These are phyloP conservation scores for Mycena rebaudengoi DNA, from an alignment of 768 basidiomycete genomes.

Conservation along the genomic window DNA sequence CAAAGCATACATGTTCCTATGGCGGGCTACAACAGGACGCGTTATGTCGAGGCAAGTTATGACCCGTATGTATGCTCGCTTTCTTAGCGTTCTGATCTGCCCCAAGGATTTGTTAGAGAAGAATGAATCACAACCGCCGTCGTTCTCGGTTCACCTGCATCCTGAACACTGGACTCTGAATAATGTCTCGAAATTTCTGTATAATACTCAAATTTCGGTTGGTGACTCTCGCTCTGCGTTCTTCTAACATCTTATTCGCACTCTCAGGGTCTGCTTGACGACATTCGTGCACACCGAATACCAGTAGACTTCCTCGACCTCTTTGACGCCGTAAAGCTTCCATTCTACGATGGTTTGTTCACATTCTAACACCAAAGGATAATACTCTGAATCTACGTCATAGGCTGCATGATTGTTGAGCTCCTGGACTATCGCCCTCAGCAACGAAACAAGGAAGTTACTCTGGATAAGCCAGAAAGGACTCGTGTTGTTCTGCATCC, in stretches of 20 bases:
- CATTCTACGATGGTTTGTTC: constrained; percentile 83
- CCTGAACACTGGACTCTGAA: constrained; percentile 87
- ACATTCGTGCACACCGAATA: constrained; percentile 84
- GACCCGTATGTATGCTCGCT: background rate
- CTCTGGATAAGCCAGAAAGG: constrained; percentile 63
- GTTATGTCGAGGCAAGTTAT: constrained; percentile 51
- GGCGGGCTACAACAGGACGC: constrained; percentile 79
- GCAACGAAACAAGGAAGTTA: constrained; percentile 59
- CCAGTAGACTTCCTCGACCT: constrained; percentile 87
- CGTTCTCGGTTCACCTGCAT: constrained; percentile 82
- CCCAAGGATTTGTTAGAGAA: constrained; percentile 65
- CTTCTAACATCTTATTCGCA: background rate
- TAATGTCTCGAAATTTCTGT: constrained; percentile 81
- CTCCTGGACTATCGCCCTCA: constrained; percentile 78
- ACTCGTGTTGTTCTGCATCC: constrained; percentile 83
- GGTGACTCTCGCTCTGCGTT: background rate
- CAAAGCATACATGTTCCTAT: constrained; percentile 45
- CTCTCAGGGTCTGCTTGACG: constrained; percentile 78
- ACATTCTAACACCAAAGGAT: background rate
- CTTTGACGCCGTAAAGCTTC: constrained; percentile 75
- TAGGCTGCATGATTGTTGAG: constrained; percentile 89
- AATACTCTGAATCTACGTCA: background rate
- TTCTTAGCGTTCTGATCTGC: background rate
- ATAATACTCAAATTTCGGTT: constrained; percentile 80
- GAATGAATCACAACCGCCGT: constrained; percentile 66